phyloP scores from a whole-genome alignment of 768 basidiomycete genomes.

The Collybia nuda region DNA sequence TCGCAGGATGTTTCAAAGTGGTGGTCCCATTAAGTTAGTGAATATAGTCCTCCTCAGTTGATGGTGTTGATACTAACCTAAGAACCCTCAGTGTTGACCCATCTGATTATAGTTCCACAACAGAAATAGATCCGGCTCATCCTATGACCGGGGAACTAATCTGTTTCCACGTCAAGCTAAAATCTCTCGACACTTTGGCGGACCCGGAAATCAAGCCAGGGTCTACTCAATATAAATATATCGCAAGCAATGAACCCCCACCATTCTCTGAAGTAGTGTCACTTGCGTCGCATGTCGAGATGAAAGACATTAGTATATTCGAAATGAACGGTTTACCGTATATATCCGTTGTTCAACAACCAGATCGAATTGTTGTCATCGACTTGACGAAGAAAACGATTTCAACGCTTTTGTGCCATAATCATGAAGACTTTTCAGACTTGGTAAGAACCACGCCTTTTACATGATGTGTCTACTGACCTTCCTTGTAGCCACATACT shows the following conservation, averaged over 20 bases:
- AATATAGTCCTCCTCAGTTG: background rate
- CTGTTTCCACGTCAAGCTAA: slow-evolving; percentile 40
- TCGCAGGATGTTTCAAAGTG: slow-evolving; percentile 33
- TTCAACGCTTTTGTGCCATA: slow-evolving; percentile 39
- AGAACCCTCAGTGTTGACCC: slow-evolving; percentile 31
- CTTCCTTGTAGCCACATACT: slow-evolving; percentile 36
- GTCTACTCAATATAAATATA: slow-evolving; percentile 31
- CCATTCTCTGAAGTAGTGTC: slow-evolving; percentile 41
- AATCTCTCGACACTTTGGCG: slow-evolving; percentile 40
- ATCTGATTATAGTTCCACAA: slow-evolving; percentile 32
- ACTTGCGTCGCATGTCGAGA: slow-evolving; percentile 33
- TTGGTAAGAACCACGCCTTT: slow-evolving; percentile 16
- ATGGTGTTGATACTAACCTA: too few species aligned
- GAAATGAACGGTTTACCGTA: slow-evolving; percentile 41
- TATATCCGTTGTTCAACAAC: slow-evolving; percentile 40
- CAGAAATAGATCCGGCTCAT: slow-evolving; percentile 40
- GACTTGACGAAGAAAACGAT: slow-evolving; percentile 33
- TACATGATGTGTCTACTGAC: background rate
- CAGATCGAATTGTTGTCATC: slow-evolving; percentile 41
- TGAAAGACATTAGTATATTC: slow-evolving; percentile 40
- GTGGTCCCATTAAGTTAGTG: slow-evolving; percentile 13
- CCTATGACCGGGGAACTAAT: slow-evolving; percentile 45
- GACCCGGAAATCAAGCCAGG: slow-evolving; percentile 39
- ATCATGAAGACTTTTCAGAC: slow-evolving; percentile 22
- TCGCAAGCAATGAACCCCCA: slow-evolving; percentile 30